Conservation (phyloP, 495 filamentous ascomycete species). For the Tetracladium marchalianum region DNA sequence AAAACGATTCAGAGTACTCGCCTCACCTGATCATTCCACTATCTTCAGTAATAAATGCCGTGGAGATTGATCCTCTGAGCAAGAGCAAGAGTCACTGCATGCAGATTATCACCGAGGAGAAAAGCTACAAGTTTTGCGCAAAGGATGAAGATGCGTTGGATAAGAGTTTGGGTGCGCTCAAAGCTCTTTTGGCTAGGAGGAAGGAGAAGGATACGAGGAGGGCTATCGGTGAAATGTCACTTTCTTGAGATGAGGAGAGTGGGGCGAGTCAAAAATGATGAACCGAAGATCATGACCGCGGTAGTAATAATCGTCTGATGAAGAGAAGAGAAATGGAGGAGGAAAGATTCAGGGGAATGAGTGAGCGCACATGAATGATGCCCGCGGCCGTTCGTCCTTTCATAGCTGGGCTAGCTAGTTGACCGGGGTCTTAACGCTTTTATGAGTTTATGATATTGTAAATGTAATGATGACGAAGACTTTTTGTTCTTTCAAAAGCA, state of each 20-base stretch:
- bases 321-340: too few species aligned
- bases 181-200: constrained; percentile 73
- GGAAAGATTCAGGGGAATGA: not conserved
- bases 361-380: not conserved
- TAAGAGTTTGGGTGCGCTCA: constrained; percentile 79
- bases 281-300: too few species aligned
- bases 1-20: constrained; percentile 84
- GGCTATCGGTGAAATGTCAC: not conserved
- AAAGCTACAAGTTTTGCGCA: constrained; percentile 80
- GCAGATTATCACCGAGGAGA: constrained; percentile 91
- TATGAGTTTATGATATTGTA: constrained; percentile 17
- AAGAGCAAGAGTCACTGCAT: constrained; percentile 77
- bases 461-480: constrained; percentile 1
- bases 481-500: too few species aligned
- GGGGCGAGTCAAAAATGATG: not conserved
- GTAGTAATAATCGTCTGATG: too few species aligned
- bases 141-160: constrained; percentile 72
- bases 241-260: not conserved
- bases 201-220: constrained; percentile 26
- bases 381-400: constrained; percentile 3
- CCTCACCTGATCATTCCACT: constrained; percentile 75
- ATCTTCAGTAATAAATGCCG: constrained; percentile 74
- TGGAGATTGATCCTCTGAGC: constrained; percentile 83
- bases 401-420: not conserved
- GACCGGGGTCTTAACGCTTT: constrained; percentile 1